Evolutionary conservation across 345 rosid species (phyloP).

Genomic region (Eutrema yunnanense): DNA sequence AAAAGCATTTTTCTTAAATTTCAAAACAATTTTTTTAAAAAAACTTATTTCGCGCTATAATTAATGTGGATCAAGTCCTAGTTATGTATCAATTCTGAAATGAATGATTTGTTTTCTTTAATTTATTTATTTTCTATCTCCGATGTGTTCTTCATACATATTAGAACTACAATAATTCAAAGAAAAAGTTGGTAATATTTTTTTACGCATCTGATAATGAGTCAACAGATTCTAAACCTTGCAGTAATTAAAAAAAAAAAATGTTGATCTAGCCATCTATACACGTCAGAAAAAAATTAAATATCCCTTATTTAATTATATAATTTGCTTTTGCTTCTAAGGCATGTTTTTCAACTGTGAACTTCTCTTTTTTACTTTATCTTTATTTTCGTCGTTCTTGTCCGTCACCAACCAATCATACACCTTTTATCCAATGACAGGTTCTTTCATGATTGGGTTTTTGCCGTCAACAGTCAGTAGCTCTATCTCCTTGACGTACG

Average conservation of each 20-base stretch:
- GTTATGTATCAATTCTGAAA: neutral
- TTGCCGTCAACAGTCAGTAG: conserved; percentile 1
- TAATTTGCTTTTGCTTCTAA: conserved; percentile 1
- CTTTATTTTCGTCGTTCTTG: neutral
- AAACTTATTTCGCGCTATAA: too few species aligned
- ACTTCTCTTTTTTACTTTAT: neutral
- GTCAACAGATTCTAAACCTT: neutral
- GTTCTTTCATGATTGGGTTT: neutral
- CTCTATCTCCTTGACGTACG: conserved; percentile 15
- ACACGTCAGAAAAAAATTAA: neutral
- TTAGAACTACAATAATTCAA: neutral
- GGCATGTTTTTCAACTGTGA: conserved; percentile 14
- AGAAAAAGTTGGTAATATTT: neutral
- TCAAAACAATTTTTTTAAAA: too few species aligned
- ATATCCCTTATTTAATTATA: neutral
- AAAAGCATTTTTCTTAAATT: too few species aligned
- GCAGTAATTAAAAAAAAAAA: neutral
- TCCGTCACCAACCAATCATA: conserved; percentile 15
- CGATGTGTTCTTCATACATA: neutral
- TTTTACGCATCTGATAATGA: neutral
- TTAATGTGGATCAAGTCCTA: too few species aligned
- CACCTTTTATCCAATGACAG: neutral
- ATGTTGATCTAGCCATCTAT: neutral
- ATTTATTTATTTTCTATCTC: neutral
- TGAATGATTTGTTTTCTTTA: neutral